Conservation (phyloP, 306 rosid species). For the Macrotyloma uniflorum region DNA sequence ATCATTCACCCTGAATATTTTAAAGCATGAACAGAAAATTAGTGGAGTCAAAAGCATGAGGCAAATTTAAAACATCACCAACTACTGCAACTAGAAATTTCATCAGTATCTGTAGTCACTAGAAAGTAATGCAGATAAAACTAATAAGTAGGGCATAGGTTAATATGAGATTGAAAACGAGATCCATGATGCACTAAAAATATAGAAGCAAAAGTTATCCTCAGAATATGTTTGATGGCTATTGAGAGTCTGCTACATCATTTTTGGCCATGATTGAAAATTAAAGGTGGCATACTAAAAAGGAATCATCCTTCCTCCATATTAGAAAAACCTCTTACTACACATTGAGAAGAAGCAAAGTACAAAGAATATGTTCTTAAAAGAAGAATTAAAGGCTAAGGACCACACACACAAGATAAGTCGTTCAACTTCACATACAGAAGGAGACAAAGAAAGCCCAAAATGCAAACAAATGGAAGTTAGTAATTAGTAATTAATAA, state of each 20-base stretch:
- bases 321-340: not conserved
- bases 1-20: slow-evolving; percentile 76
- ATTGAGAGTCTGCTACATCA: slow-evolving; percentile 2
- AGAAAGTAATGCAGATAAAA: slow-evolving; percentile 10
- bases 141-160: not conserved
- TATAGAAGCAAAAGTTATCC: not conserved
- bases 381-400: not conserved
- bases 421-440: slow-evolving; percentile 3
- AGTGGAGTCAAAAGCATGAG: not conserved
- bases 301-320: not conserved
- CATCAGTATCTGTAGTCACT: not conserved
- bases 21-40: slow-evolving; percentile 5
- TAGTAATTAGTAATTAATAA: slow-evolving; percentile 1
- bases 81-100: slow-evolving; percentile 17
- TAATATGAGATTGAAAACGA: not conserved
- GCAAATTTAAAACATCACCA: not conserved
- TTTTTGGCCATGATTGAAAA: not conserved
- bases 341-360: slow-evolving; percentile 21
- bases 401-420: not conserved
- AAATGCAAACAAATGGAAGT: not conserved
- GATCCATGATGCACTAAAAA: not conserved
- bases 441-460: slow-evolving; percentile 8
- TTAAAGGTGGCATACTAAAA: not conserved
- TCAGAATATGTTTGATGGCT: slow-evolving; percentile 5
- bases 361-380: not conserved